A percentile compares a stretch with the other conserved stretches of the same genome.
Conservation (phyloP, 1,139 yeast species). For the Yamadazyma dendronema region DNA sequence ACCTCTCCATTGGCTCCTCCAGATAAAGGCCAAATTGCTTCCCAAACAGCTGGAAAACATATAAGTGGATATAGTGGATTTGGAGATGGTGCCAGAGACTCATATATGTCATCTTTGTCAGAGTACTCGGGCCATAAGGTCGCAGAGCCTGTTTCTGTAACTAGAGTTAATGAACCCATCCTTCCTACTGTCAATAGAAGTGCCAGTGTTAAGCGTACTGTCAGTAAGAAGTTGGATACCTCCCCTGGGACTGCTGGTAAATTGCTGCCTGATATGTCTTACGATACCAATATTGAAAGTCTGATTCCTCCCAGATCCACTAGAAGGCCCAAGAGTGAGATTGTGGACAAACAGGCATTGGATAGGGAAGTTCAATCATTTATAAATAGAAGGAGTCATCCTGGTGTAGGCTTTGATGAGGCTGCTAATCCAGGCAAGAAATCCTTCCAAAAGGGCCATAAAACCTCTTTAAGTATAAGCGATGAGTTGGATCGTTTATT, state of each 20-base stretch:
- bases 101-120: constrained; percentile 27
- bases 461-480: constrained; percentile 22
- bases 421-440: not conserved
- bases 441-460: constrained; percentile 7
- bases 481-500: constrained; percentile 44
- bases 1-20: not conserved
- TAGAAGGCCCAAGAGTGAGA: constrained; percentile 38
- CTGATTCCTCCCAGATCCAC: constrained; percentile 44
- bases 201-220: constrained; percentile 5
- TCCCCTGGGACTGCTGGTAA: constrained; percentile 7
- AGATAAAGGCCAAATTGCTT: not conserved
- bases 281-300: constrained; percentile 37
- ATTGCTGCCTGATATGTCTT: constrained; percentile 28
- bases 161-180: constrained; percentile 19
- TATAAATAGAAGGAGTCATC: constrained; percentile 1
- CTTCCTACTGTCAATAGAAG: constrained; percentile 17
- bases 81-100: constrained; percentile 17
- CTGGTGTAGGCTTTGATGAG: not conserved
- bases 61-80: not conserved
- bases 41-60: not conserved
- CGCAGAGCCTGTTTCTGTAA: constrained; percentile 26
- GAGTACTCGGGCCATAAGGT: constrained; percentile 28
- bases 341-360: constrained; percentile 14
- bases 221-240: constrained; percentile 5
- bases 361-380: constrained; percentile 15